Evolutionary conservation across 345 rosid genomes (phyloP), one percentile per base, ranked within the genome.

Genomic region (Eucalyptus rudis): DNA sequence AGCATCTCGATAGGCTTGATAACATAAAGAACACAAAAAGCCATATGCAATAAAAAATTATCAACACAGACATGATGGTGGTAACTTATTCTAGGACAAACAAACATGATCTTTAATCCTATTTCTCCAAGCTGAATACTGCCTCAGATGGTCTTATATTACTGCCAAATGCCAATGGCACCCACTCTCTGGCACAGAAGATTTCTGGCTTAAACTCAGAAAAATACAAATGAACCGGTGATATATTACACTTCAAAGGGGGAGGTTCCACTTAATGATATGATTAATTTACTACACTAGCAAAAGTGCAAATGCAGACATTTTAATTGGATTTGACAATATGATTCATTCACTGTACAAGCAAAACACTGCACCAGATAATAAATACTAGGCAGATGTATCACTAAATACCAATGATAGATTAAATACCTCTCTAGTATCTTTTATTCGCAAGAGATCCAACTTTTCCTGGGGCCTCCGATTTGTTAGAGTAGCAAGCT

Each of bases 381-480:
- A 76, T 20, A 76, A 76, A 76, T 76, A 40, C 47, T 20, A 40
- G 84, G 84, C 81, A 22, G 84, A 76, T 76, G 47, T 40, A 20
- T 76, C 47, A 40, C 84, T 76, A 40, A 22, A 76, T 76, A 25
- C 47, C 40, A 47, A 62, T 13, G 49, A 43, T 49, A 29, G 16
- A 68, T 54, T 25, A 45, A 40, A 58, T 97, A 98, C 99, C 98
- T 98, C 99, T 91, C 81, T 90, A 49, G 98, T 96, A 93, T 96
- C 97, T 91, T 93, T 96, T 40, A 98, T 79, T 81, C 95, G 95
- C 85, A 98, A 94, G 88, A 98, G 95, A 88, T 98, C 98, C 92
- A 98, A 92, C 91, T 95, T 95, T 91, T 96, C 99, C 33, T 91
- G 71, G 92, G 99, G 98, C 90, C 96, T 95, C 89, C 96, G 93